phyloP scores from a whole-genome alignment of 805 yeast species.

The Candida tibetensis region DNA sequence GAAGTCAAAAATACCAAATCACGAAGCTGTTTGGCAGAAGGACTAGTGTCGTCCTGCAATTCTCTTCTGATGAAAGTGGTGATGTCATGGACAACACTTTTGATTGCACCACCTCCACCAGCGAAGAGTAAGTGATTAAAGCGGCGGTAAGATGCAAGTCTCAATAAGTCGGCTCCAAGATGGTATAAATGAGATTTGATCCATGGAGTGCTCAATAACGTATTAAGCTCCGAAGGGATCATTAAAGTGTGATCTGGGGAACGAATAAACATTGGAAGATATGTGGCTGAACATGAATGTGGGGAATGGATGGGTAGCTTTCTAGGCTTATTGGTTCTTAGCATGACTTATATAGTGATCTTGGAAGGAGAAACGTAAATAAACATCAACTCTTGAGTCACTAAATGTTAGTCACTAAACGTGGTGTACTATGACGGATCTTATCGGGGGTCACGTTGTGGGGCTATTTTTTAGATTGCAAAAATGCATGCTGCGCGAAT shows the following conservation, averaged over 20 bases:
- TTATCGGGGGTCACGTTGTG: background rate
- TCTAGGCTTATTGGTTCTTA: background rate
- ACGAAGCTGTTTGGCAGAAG: slow-evolving; percentile 17
- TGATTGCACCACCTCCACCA: slow-evolving; percentile 33
- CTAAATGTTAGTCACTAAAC: background rate
- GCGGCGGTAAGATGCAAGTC: slow-evolving; percentile 32
- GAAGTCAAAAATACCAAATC: slow-evolving; percentile 17
- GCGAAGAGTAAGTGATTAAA: slow-evolving; percentile 24
- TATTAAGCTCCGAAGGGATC: slow-evolving; percentile 9
- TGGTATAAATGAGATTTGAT: slow-evolving; percentile 31
- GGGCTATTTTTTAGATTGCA: too few relatives aligned
- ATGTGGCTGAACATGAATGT: background rate
- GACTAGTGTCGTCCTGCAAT: slow-evolving; percentile 15
- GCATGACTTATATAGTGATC: too few relatives aligned
- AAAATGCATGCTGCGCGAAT: too few relatives aligned
- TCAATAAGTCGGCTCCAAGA: slow-evolving; percentile 33
- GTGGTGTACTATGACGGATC: background rate
- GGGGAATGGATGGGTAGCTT: background rate
- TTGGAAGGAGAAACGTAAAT: too few relatives aligned
- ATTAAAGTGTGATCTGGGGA: slow-evolving; percentile 1
- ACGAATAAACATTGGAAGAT: background rate
- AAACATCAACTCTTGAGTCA: too few relatives aligned
- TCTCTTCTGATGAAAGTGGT: slow-evolving; percentile 31
- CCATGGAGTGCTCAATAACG: slow-evolving; percentile 22
- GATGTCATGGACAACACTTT: slow-evolving; percentile 32